Evolutionary conservation across 1,284 basidiomycete species (phyloP), one percentile per base, ranked within the genome.

Genomic region (Leccinum subatratum): DNA sequence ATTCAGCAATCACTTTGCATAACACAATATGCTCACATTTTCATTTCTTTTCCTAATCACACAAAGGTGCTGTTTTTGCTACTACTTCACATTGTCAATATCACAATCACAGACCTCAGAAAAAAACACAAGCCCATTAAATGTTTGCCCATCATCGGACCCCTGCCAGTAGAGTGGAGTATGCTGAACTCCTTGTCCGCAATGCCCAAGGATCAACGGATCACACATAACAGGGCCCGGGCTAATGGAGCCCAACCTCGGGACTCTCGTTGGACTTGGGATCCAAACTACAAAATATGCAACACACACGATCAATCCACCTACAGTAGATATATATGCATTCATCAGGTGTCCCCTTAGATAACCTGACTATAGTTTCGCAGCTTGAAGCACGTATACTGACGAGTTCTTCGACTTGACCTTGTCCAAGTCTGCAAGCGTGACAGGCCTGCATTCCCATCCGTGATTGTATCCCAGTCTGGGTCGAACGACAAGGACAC

Each of bases 401-500:
- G 86, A 89, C 22, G 80, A 79, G 63, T 85, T 80, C 77, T 81
- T 85, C 42, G 90, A 86, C 78, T 90, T 92, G 70, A 91, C 90
- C 77, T 88, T 91, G 72, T 91, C 82, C 2, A 94, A 81, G 69
- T 93, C 91, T 3, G 77, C 77, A 71, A 81, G 78, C 2, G 88
- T 87, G 48, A 93, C 77, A 0, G 83, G 81, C 20, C 83, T 83
- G 71, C 85, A 89, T 73, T 90, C 86, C 68, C 84, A 82, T 4
- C 85, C 92, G 70, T 93, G 91, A 72, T 93, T 91, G 72, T 94
- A 94, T 7, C 92, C 92, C 67, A 94, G 72, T 67, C 92, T 91
- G 51, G 5, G 22, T 63, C 45, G 37, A 57, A 59, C 6, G 22
- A 1, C 28, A 58, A 42, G 45, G n/a, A 25, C 4, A 9, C 6